Conservation (phyloP, 2,329 filamentous ascomycete species). For the Apiospora koreana region DNA sequence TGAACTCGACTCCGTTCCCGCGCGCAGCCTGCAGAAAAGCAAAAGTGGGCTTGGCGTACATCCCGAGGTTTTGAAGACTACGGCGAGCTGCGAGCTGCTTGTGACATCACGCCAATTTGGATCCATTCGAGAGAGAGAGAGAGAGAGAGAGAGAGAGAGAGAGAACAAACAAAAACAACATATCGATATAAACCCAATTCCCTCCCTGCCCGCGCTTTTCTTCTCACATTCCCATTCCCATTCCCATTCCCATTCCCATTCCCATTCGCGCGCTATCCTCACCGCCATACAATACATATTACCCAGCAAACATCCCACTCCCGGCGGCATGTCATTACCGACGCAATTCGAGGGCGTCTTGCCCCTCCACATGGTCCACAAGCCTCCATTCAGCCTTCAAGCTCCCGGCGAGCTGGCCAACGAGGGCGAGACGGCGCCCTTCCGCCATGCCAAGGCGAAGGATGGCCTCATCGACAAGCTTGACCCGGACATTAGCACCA, state of each 20-base stretch:
- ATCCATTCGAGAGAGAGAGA: too few species aligned
- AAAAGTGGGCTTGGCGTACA: slow-evolving; percentile 4
- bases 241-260: too few species aligned
- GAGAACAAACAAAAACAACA: neutral
- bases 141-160: too few species aligned
- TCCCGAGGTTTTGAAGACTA: neutral
- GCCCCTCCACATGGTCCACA: slow-evolving; percentile 62
- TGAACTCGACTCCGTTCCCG: neutral
- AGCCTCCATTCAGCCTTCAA: slow-evolving; percentile 75
- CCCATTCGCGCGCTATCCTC: too few species aligned
- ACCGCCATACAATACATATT: neutral
- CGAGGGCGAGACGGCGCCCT: slow-evolving; percentile 81
- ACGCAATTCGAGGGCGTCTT: slow-evolving; percentile 42
- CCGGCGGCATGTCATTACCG: neutral
- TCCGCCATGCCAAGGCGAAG: slow-evolving; percentile 71
- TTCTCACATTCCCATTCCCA: neutral
- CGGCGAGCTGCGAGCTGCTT: neutral
- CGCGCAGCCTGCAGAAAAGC: neutral
- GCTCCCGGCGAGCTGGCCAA: slow-evolving; percentile 67
- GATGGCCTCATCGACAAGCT: slow-evolving; percentile 69
- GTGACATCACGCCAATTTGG: slow-evolving; percentile 6
- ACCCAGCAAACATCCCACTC: too few species aligned
- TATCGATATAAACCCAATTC: neutral
- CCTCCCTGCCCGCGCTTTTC: neutral
- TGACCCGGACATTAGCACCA: slow-evolving; percentile 69